These are phyloP conservation scores for Coemansia sp. DNA, from an alignment of 192 early-diverging fungal species.

Conservation along the genomic window DNA sequence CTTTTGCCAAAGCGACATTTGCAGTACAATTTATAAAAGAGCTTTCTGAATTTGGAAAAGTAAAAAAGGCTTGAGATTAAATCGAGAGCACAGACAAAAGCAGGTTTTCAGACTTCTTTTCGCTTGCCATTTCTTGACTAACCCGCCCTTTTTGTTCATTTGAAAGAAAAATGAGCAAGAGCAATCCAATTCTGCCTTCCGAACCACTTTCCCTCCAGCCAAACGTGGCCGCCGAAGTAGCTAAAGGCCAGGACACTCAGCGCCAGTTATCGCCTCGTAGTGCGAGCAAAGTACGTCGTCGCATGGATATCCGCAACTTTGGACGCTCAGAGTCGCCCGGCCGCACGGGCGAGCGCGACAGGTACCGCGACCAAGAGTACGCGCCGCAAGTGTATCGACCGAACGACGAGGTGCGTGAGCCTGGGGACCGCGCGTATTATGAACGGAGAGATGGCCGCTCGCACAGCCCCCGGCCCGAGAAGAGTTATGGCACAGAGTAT, in stretches of 20 bases:
- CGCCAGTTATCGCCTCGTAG: constrained; percentile 25
- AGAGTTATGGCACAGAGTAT: background rate
- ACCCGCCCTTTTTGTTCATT: background rate
- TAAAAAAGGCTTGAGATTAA: background rate
- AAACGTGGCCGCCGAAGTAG: constrained; percentile 29
- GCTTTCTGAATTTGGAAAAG: background rate
- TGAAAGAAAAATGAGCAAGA: constrained; percentile 29
- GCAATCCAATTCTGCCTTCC: constrained; percentile 51
- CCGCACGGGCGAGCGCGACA: background rate
- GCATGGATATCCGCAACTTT: constrained; percentile 37
- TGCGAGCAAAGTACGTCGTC: constrained; percentile 29
- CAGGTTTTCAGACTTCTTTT: background rate
- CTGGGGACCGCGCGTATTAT: background rate
- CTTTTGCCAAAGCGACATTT: constrained; percentile 2
- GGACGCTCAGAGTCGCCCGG: constrained; percentile 41
- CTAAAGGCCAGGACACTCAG: constrained; percentile 2
- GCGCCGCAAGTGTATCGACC: background rate
- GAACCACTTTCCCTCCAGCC: constrained; percentile 48
- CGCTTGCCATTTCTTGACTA: background rate
- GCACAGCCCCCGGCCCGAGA: constrained; percentile 16
- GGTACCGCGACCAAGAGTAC: constrained; percentile 1
- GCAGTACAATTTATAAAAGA: background rate
- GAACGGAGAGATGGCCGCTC: constrained; percentile 21
- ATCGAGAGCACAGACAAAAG: too few species aligned
- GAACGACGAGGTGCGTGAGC: background rate